Conservation (phyloP, 441 rosid genomes). For the Euphorbia corollata region DNA sequence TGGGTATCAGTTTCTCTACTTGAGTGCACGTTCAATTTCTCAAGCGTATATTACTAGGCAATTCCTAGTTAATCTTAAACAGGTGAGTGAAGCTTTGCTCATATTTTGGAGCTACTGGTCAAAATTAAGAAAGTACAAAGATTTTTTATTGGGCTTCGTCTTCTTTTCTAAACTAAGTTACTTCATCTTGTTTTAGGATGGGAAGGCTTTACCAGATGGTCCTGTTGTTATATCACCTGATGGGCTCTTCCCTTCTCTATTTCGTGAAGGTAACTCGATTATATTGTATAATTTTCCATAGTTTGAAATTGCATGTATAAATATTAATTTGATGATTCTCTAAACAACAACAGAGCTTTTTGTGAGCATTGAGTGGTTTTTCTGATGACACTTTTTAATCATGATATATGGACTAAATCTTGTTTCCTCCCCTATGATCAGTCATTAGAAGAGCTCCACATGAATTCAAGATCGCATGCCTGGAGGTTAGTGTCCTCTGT, state of each 20-base stretch:
- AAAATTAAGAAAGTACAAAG: slow-evolving; percentile 7
- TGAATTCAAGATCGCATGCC: slow-evolving; percentile 96
- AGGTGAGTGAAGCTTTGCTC: slow-evolving; percentile 40
- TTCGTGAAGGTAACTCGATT: slow-evolving; percentile 67
- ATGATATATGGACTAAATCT: slow-evolving; percentile 18
- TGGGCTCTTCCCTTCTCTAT: slow-evolving; percentile 88
- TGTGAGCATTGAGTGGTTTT: neutral
- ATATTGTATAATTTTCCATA: neutral
- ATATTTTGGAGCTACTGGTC: slow-evolving; percentile 9
- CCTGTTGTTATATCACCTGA: slow-evolving; percentile 97
- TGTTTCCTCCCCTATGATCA: slow-evolving; percentile 1
- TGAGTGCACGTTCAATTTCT: slow-evolving; percentile 97
- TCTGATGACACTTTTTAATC: slow-evolving; percentile 3
- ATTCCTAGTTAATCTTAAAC: slow-evolving; percentile 80
- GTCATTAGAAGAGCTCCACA: slow-evolving; percentile 87
- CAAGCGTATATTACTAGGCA: slow-evolving; percentile 85
- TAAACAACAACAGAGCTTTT: neutral
- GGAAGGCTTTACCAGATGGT: slow-evolving; percentile 91
- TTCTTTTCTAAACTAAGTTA: slow-evolving; percentile 3
- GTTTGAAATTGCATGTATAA: neutral
- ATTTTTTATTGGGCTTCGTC: neutral
- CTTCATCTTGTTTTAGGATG: slow-evolving; percentile 47
- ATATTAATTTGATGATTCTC: neutral
- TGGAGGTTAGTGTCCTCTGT: slow-evolving; percentile 60
- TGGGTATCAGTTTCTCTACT: slow-evolving; percentile 86